Percentiles rank a stretch among this genome's conserved stretches.
Evolutionary conservation across 176 grass and related monocot genomes (phyloP).

Genomic region (Musa schizocarpa): DNA sequence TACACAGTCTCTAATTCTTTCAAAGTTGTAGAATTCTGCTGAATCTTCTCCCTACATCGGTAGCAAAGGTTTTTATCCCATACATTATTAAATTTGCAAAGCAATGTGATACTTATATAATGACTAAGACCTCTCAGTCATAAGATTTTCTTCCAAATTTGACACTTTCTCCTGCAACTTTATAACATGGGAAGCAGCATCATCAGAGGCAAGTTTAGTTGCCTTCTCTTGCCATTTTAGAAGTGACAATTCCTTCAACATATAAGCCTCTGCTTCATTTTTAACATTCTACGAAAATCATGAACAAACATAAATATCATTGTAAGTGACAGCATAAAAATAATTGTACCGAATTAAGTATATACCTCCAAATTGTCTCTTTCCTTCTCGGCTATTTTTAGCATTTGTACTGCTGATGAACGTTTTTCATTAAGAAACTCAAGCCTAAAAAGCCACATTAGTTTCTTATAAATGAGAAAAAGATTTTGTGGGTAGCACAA

Average conservation of each 20-base stretch:
- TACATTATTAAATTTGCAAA: background rate
- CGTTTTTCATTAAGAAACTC: slow-evolving; percentile 89
- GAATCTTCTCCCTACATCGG: slow-evolving; percentile 60
- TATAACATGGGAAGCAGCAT: slow-evolving; percentile 54
- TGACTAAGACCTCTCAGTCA: slow-evolving; percentile 54
- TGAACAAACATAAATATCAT: slow-evolving; percentile 2
- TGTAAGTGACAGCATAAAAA: background rate
- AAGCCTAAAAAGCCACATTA: slow-evolving; percentile 34
- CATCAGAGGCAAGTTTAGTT: slow-evolving; percentile 57
- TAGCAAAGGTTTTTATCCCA: slow-evolving; percentile 21
- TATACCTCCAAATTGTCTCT: slow-evolving; percentile 82
- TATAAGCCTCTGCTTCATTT: slow-evolving; percentile 91
- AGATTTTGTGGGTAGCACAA: slow-evolving; percentile 1
- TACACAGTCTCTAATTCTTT: slow-evolving; percentile 61
- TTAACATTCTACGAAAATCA: slow-evolving; percentile 55
- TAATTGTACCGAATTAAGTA: background rate
- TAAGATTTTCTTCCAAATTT: slow-evolving; percentile 48
- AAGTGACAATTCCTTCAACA: slow-evolving; percentile 88
- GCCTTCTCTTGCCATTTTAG: slow-evolving; percentile 97
- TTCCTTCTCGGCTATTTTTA: slow-evolving; percentile 97
- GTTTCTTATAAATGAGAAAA: slow-evolving; percentile 23
- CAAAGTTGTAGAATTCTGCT: slow-evolving; percentile 45
- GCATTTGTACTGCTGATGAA: slow-evolving; percentile 67
- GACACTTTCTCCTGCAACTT: slow-evolving; percentile 51
- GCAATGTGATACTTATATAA: background rate